These are phyloP conservation scores for Rostrohypoxylon terebratum DNA, from an alignment of 495 filamentous ascomycete species.

Conservation along the genomic window DNA sequence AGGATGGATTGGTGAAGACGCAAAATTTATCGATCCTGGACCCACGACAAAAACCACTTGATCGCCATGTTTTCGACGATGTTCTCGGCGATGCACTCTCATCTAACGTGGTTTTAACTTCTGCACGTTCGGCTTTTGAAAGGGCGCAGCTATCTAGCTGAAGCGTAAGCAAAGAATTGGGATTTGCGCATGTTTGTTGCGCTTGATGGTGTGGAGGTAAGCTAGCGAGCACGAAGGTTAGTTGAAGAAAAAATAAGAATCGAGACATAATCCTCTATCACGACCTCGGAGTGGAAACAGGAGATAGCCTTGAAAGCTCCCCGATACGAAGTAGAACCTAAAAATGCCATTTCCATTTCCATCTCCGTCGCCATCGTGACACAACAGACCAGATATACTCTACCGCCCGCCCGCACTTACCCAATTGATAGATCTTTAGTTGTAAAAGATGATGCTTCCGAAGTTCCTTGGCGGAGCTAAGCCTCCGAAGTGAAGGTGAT, in stretches of 20 bases:
- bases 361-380: background rate
- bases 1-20: constrained; percentile 45
- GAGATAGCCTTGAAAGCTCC: background rate
- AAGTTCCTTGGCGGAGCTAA: constrained; percentile 34
- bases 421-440: background rate
- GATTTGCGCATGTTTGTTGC: constrained; percentile 13
- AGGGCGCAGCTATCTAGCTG: constrained; percentile 2
- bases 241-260: constrained; percentile 8
- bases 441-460: background rate
- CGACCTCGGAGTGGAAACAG: background rate
- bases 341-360: too few species aligned
- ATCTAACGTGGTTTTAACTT: background rate
- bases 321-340: too few species aligned
- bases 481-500: constrained; percentile 33
- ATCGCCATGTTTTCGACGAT: constrained; percentile 20
- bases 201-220: background rate
- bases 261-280: constrained; percentile 2
- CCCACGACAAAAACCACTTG: constrained; percentile 29
- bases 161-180: constrained; percentile 1
- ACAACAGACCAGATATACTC: background rate
- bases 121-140: background rate
- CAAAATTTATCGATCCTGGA: constrained; percentile 42
- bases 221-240: constrained; percentile 13
- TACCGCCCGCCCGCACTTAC: background rate
- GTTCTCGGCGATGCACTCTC: background rate